Evolutionary conservation across 306 rosid genomes (phyloP).

Genomic region (Trifolium fragiferum): DNA sequence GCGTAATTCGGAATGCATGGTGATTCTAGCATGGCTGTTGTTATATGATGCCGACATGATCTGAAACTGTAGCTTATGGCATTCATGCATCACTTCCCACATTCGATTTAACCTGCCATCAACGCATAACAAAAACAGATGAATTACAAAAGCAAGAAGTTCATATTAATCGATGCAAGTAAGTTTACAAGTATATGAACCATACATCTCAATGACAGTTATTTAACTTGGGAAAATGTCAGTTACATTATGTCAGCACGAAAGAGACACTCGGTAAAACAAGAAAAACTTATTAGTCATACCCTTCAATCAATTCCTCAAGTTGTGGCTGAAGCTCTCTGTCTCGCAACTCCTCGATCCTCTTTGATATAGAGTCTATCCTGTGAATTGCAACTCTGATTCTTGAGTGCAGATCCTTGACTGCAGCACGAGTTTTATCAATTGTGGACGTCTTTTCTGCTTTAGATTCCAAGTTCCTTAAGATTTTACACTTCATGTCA

Average conservation of each 20-base stretch:
- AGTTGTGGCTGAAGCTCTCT: constrained; percentile 97
- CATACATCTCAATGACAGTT: too few relatives aligned
- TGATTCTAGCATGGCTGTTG: constrained; percentile 59
- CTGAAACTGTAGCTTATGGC: constrained; percentile 81
- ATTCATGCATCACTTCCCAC: constrained; percentile 92
- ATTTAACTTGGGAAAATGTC: not conserved
- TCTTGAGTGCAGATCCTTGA: constrained; percentile 96
- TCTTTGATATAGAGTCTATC: constrained; percentile 90
- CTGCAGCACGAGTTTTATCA: constrained; percentile 82
- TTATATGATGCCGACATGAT: constrained; percentile 64
- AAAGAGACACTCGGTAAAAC: constrained; percentile 4
- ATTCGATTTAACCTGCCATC: constrained; percentile 73
- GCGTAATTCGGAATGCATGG: constrained; percentile 67
- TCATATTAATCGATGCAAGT: constrained; percentile 14
- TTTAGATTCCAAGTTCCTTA: constrained; percentile 80
- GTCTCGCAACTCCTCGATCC: constrained; percentile 91
- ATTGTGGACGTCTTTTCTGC: constrained; percentile 59
- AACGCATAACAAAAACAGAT: constrained; percentile 33
- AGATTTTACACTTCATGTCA: constrained; percentile 75
- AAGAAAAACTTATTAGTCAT: constrained; percentile 31
- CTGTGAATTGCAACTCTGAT: constrained; percentile 79
- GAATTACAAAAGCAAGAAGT: constrained; percentile 42
- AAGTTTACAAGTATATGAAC: not conserved
- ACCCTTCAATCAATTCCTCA: constrained; percentile 93
- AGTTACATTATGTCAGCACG: not conserved